Percentiles rank a stretch among this genome's conserved stretches.
Evolutionary conservation across 192 early-diverging fungal genomes (phyloP).

Genomic region (Paraglomus occultum): DNA sequence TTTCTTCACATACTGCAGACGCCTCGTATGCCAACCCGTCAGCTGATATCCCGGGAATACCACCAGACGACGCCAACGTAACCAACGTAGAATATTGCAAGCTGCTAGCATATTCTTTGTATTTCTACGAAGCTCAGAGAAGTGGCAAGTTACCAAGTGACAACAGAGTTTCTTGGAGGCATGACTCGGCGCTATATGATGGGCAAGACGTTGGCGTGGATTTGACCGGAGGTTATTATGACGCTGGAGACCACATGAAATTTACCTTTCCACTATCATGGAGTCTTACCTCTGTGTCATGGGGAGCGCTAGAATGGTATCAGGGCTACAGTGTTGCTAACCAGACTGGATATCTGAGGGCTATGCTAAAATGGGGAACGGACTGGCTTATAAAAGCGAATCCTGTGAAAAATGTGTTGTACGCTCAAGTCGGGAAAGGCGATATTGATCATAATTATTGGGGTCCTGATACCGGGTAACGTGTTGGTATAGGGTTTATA

Average conservation of each 20-base stretch:
- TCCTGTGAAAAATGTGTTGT: conserved; percentile 48
- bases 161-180: conserved; percentile 50
- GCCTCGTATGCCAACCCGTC: no score
- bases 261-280: conserved; percentile 61
- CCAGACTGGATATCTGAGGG: conserved; percentile 42
- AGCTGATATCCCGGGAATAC: no score
- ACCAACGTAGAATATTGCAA: conserved; percentile 6
- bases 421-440: conserved; percentile 47
- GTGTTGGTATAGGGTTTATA: background rate
- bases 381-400: conserved; percentile 63
- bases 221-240: conserved; percentile 46
- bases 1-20: no score
- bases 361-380: conserved; percentile 57
- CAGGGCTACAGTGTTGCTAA: conserved; percentile 51
- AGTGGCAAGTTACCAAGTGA: conserved; percentile 49
- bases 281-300: conserved; percentile 44
- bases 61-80: background rate
- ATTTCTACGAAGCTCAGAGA: conserved; percentile 58
- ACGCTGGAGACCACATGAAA: conserved; percentile 59
- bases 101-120: conserved; percentile 45
- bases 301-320: conserved; percentile 56
- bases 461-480: conserved; percentile 47
- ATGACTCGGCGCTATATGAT: conserved; percentile 44
- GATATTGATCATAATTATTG: conserved; percentile 57
- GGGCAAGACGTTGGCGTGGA: conserved; percentile 42